A percentile compares a stretch with the other conserved stretches of the same genome.
phyloP scores from a whole-genome alignment of 306 rosid species.

The Crotalaria pallida region DNA sequence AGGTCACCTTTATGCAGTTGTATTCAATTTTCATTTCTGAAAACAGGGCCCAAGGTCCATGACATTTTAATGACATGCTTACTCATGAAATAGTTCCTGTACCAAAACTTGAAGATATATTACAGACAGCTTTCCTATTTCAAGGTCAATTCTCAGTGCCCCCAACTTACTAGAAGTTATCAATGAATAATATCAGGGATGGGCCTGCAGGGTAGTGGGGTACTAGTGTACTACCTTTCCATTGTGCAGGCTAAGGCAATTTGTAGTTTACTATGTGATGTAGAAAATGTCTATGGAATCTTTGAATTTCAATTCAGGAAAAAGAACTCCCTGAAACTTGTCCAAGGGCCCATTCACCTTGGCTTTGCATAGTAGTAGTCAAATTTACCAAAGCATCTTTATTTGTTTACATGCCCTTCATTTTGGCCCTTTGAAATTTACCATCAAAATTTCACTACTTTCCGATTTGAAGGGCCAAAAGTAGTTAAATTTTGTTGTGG shows the following conservation, averaged over 20 bases:
- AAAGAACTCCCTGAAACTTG: neutral
- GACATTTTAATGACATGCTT: neutral
- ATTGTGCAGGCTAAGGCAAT: neutral
- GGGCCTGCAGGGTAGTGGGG: neutral
- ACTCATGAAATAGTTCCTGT: neutral
- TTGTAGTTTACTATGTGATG: neutral
- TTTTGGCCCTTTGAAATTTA: neutral
- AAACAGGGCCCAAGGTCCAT: neutral
- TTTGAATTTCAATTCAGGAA: neutral
- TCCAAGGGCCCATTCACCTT: neutral
- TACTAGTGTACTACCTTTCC: neutral
- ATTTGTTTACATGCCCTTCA: neutral
- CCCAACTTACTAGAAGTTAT: neutral
- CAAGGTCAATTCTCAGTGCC: neutral
- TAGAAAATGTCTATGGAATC: neutral
- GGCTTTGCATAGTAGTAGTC: neutral
- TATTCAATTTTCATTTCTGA: conserved; percentile 15
- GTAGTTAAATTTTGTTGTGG: too few relatives aligned
- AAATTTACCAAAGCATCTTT: neutral
- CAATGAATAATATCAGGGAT: neutral
- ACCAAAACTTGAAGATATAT: neutral
- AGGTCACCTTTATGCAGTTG: neutral
- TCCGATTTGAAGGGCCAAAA: conserved; percentile 5
- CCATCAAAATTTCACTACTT: too few relatives aligned
- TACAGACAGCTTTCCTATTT: neutral